Evolutionary conservation across 306 rosid species (phyloP).

Genomic region (Arachis stenosperma): DNA sequence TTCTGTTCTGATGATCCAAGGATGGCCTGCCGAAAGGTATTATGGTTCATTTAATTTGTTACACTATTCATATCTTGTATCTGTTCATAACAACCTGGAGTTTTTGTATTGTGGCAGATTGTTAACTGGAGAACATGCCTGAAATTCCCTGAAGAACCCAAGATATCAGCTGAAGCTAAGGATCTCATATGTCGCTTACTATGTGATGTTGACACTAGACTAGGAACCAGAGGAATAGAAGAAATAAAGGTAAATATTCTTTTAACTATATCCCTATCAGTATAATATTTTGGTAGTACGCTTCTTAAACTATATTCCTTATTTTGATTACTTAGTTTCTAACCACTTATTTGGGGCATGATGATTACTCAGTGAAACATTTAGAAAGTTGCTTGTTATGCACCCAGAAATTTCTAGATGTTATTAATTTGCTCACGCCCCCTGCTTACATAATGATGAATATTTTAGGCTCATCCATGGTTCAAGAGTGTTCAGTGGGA

Average conservation of each 20-base stretch:
- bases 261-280: slow-evolving; percentile 22
- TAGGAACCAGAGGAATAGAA: slow-evolving; percentile 89
- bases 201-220: slow-evolving; percentile 90
- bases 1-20: slow-evolving; percentile 99
- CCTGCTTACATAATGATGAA: slow-evolving; percentile 23
- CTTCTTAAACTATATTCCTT: slow-evolving; percentile 15
- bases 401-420: slow-evolving; percentile 11
- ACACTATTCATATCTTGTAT: slow-evolving; percentile 35
- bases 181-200: slow-evolving; percentile 83
- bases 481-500: slow-evolving; percentile 85
- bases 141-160: slow-evolving; percentile 94
- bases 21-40: slow-evolving; percentile 96
- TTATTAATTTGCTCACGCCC: slow-evolving; percentile 18
- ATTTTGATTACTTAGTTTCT: slow-evolving; percentile 27
- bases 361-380: slow-evolving; percentile 6
- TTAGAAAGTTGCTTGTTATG: slow-evolving; percentile 18
- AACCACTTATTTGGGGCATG: slow-evolving; percentile 7
- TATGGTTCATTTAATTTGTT: slow-evolving; percentile 26
- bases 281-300: background rate
- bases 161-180: slow-evolving; percentile 81
- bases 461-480: slow-evolving; percentile 95
- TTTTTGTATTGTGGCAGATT: slow-evolving; percentile 61
- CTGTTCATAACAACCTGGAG: slow-evolving; percentile 22
- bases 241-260: slow-evolving; percentile 81
- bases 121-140: slow-evolving; percentile 96